Evolutionary conservation across 148 eudicot species (phyloP).

Genomic region (Oxyria digyna): DNA sequence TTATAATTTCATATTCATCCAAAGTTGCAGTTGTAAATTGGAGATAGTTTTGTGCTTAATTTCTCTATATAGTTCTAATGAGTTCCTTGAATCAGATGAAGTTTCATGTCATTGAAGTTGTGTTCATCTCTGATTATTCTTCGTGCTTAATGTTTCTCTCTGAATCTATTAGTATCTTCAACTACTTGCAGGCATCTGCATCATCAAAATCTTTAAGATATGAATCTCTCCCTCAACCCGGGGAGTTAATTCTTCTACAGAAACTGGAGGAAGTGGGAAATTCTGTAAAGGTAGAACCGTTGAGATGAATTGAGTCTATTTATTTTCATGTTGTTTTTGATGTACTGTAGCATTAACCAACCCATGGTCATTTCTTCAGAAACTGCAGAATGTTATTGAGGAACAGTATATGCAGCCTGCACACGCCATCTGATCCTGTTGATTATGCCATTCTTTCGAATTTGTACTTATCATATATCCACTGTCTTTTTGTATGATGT

Average conservation of each 20-base stretch:
- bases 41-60: not conserved
- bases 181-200: slow-evolving; percentile 48
- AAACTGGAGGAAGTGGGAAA: slow-evolving; percentile 70
- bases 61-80: not conserved
- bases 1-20: not conserved
- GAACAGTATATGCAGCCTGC: slow-evolving; percentile 3
- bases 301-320: not conserved
- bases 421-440: slow-evolving; percentile 6
- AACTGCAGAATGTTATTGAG: slow-evolving; percentile 1
- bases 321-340: not conserved
- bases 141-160: not conserved
- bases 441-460: too few relatives aligned
- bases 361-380: not conserved
- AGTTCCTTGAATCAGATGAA: not conserved
- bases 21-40: not conserved
- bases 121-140: too few relatives aligned
- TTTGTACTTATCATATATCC: too few relatives aligned
- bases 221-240: slow-evolving; percentile 30
- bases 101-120: not conserved
- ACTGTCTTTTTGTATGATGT: too few relatives aligned
- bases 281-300: slow-evolving; percentile 53
- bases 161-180: not conserved
- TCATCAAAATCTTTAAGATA: slow-evolving; percentile 27
- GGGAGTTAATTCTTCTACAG: slow-evolving; percentile 47
- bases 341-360: not conserved